Base-by-base conservation (phyloP, 108 stramenopile genomes). In the Conticribra weissflogii region DNA sequence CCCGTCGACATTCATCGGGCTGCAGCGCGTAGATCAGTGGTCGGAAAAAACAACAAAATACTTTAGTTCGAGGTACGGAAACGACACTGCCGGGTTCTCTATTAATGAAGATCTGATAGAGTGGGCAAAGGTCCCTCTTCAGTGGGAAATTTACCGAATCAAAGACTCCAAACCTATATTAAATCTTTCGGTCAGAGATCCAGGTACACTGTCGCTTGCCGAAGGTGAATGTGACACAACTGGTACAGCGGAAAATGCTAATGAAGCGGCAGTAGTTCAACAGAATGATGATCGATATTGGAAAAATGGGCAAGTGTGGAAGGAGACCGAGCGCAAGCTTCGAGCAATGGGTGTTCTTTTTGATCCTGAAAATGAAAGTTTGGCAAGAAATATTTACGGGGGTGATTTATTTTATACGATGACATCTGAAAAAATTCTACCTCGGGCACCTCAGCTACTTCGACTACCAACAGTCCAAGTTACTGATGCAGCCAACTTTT, bases 391-490 rank as follows among this genome's bases (percentile, higher is more conserved):
- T 50, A 60, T n/a, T n/a, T n/a, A n/a, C n/a, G n/a, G n/a, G n/a
- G n/a, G n/a, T 12, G 12, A 32, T n/a, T 36, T 5, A 18, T 15
- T 22, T n/a, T 19, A 12, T 21, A 3, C 30, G 24, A 47, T 74
- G 51, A 66, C 48, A 27, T 47, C 65, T 29, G 7, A 60, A 18
- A 7, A 29, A 16, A 54, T 74, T 18, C 25, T 76, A 27, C 44
- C 21, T 32, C 49, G 28, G 16, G 74, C 66, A 3, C 74, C 74
- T 54, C 74, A 76, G 25, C 60, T 76, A 17, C 33, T 67, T 22
- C 66, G 74, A 24, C 30, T 76, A n/a, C 66, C 74, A 52, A 62
- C 74, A 25, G 28, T 34, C 23, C 66, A 67, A 32, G 24, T 76
- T 22, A 47, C 63, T 32, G 74, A 62, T 41, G 59, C 74, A 16